A percentile compares a stretch with the other conserved stretches of the same genome.
phyloP scores from a whole-genome alignment of 2,329 filamentous ascomycete species.

The Alternaria rosae region DNA sequence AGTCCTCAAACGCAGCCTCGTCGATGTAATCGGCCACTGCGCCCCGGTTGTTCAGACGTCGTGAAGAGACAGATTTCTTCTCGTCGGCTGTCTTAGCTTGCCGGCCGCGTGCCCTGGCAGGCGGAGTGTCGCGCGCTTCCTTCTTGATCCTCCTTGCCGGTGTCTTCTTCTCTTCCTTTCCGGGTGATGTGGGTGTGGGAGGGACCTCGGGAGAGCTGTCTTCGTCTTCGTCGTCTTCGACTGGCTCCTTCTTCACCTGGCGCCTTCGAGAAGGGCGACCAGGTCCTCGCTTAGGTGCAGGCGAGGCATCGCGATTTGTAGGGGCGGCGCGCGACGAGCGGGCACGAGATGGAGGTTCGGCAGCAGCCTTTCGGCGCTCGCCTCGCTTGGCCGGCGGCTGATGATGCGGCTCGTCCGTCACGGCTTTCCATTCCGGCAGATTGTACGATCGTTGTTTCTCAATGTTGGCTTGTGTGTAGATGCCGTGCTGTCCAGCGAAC shows the following conservation, averaged over 20 bases:
- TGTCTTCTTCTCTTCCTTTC: conserved; percentile 51
- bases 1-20: conserved; percentile 87
- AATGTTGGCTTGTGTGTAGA: conserved; percentile 96
- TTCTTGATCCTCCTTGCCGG: conserved; percentile 39
- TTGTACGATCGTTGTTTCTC: conserved; percentile 97
- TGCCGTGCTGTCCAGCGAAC: conserved; percentile 93
- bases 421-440: conserved; percentile 90
- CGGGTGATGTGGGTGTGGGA: conserved; percentile 54
- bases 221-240: conserved; percentile 44
- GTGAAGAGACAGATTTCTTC: conserved; percentile 79
- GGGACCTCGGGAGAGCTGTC: conserved; percentile 45
- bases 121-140: conserved; percentile 52
- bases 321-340: conserved; percentile 43
- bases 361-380: conserved; percentile 68
- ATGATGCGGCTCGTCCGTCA: conserved; percentile 94
- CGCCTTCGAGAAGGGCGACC: conserved; percentile 54
- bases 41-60: conserved; percentile 83
- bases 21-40: conserved; percentile 83
- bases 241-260: conserved; percentile 31
- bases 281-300: conserved; percentile 56
- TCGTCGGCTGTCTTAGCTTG: conserved; percentile 51
- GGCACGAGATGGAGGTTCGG: conserved; percentile 41
- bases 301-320: conserved; percentile 47
- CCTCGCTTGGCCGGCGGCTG: conserved; percentile 92
- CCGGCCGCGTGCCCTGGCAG: conserved; percentile 64